Percentiles rank a stretch among this genome's conserved stretches.
phyloP scores from a whole-genome alignment of 1,284 basidiomycete genomes.

The Pisolithus thermaeus region DNA sequence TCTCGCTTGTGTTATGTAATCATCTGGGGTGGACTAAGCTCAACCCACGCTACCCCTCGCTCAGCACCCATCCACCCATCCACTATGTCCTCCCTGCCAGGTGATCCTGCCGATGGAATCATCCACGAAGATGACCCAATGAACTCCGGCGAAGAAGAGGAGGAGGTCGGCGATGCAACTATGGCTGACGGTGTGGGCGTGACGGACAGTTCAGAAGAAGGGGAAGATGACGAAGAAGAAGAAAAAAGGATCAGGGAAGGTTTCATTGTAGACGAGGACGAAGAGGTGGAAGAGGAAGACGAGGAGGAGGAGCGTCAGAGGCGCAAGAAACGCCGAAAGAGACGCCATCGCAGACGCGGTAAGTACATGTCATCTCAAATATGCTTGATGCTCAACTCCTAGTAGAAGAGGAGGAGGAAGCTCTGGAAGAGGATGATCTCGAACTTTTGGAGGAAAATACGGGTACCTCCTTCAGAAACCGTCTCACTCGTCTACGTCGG shows the following conservation, averaged over 20 bases:
- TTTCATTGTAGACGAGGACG: constrained; percentile 85
- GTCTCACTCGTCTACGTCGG: constrained; percentile 69
- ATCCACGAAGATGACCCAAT: constrained; percentile 52
- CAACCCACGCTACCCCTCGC: constrained; percentile 2
- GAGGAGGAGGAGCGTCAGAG: constrained; percentile 53
- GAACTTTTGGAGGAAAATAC: constrained; percentile 95
- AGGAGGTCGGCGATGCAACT: constrained; percentile 47
- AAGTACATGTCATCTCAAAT: constrained; percentile 18
- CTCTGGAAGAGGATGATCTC: constrained; percentile 93
- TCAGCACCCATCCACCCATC: constrained; percentile 24
- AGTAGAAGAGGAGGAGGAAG: constrained; percentile 53
- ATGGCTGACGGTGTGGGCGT: constrained; percentile 38
- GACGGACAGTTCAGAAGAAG: constrained; percentile 82
- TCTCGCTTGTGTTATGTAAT: too few species aligned
- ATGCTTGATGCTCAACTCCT: constrained; percentile 10
- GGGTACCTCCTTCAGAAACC: constrained; percentile 64
- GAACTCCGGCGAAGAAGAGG: constrained; percentile 48
- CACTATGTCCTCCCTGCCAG: constrained; percentile 52
- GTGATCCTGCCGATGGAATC: constrained; percentile 26
- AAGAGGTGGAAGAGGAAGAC: constrained; percentile 58
- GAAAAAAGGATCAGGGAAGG: constrained; percentile 67
- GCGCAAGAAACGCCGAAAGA: constrained; percentile 61
- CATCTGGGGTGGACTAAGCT: too few species aligned
- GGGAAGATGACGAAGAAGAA: constrained; percentile 80
- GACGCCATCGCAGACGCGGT: constrained; percentile 57